These are phyloP conservation scores for Flaveria trinervia DNA, from an alignment of 129 eudicot species.

Conservation along the genomic window DNA sequence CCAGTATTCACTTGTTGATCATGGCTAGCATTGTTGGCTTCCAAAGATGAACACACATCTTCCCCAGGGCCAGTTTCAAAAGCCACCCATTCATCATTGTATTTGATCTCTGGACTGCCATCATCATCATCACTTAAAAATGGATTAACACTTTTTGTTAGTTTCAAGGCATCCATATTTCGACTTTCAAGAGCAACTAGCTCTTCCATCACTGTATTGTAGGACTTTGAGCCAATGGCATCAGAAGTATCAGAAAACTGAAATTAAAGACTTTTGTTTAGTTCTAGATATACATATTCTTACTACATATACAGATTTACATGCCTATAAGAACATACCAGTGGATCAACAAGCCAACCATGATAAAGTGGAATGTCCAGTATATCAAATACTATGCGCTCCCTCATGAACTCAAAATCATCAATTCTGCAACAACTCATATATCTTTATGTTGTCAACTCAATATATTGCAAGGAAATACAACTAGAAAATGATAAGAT, in stretches of 20 bases:
- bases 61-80: constrained; percentile 26
- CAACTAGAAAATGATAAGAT: constrained; percentile 12
- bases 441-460: neutral
- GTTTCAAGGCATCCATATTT: constrained; percentile 48
- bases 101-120: constrained; percentile 22
- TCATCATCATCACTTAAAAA: constrained; percentile 33
- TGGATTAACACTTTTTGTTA: constrained; percentile 42
- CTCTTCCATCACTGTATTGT: constrained; percentile 77
- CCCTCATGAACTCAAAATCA: constrained; percentile 87
- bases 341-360: constrained; percentile 97
- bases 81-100: constrained; percentile 34
- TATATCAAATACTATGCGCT: constrained; percentile 79
- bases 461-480: neutral
- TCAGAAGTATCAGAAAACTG: constrained; percentile 71
- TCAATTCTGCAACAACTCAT: constrained; percentile 54
- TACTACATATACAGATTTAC: constrained; percentile 18
- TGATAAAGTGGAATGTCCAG: constrained; percentile 86
- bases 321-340: constrained; percentile 49
- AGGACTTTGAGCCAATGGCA: constrained; percentile 83
- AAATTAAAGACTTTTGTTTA: constrained; percentile 12
- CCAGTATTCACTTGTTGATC: constrained; percentile 22
- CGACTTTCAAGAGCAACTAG: constrained; percentile 65
- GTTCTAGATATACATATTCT: constrained; percentile 9
- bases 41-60: neutral
- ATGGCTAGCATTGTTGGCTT: constrained; percentile 24